Base-by-base conservation (phyloP, 208 protist genomes). In the Leishmania amazonensis region DNA sequence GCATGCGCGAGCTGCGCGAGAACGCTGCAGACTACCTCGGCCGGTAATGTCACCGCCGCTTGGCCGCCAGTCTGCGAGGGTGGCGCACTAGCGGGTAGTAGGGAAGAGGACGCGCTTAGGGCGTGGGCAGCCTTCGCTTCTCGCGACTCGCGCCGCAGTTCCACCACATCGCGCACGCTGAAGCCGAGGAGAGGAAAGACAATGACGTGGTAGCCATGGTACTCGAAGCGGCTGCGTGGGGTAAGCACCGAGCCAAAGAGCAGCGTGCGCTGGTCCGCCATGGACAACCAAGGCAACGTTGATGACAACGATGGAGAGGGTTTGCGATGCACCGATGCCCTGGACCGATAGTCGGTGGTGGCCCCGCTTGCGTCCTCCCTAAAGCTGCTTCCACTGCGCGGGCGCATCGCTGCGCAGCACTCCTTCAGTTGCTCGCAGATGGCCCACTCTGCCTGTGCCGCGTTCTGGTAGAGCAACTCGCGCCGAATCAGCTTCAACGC, bases 1-100 rank as follows among this genome's bases (percentile, higher is more conserved):
- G 93, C 88, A 21, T 67, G 79, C 15, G 98, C 81, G 53, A 99
- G 84, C 87, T 99, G 97, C 51, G 88, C 84, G 1, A 88, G 87
- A 79, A 99, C 68, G 51, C 84, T 87, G 2, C 68, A 75, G 65
- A 87, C 73, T 38, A 87, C 64, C 15, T 79, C 60, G 72, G 72
- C 60, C 13, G 83, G 78, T 49, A 85, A 70, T 17, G 47, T 85
- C 53, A 21, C 51, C 54, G 60, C 51, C 13, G 58, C 76, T 40
- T 31, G 58, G 31, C 31, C 64, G 62, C 21, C 31, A 15, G 62
- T 28, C 11, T 51, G 42, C 42, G 64, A 35, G 17, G 47, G 76
- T 45, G 64, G 24, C 60, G 38, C 38, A 28, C 67, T 58, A 64
- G 75, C 40, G 40, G 35, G 47, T 17, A 38, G 75, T 31, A 58